Percentiles rank a stretch among this genome's conserved stretches.
Evolutionary conservation across 192 early-diverging fungal species (phyloP).

Genomic region (Phlyctochytrium arcticum): DNA sequence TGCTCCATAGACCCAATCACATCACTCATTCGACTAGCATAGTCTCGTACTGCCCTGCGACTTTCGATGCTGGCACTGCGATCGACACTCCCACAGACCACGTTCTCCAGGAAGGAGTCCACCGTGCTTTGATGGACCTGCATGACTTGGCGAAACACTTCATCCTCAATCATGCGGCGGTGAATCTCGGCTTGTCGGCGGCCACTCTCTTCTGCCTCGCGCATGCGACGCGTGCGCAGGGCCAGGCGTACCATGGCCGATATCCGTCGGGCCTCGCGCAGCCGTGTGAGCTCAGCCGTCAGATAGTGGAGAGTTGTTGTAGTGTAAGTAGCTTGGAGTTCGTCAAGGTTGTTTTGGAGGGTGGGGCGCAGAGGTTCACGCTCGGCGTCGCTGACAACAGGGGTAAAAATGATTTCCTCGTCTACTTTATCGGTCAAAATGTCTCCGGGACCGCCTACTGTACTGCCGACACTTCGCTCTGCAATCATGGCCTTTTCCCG

Average conservation of each 20-base stretch:
- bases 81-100: conserved; percentile 38
- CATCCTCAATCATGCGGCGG: conserved; percentile 45
- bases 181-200: conserved; percentile 44
- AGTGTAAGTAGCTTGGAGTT: conserved; percentile 4
- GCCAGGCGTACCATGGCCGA: conserved; percentile 56
- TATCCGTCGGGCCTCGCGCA: conserved; percentile 49
- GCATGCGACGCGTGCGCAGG: conserved; percentile 49
- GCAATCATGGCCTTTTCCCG: neutral
- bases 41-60: conserved; percentile 40
- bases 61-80: conserved; percentile 38
- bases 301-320: conserved; percentile 48
- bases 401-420: neutral
- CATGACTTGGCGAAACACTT: conserved; percentile 54
- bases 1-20: conserved; percentile 26
- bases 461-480: neutral
- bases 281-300: conserved; percentile 50
- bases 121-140: conserved; percentile 55
- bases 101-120: conserved; percentile 53
- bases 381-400: neutral
- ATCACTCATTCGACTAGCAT: conserved; percentile 32
- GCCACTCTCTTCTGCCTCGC: conserved; percentile 57
- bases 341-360: neutral
- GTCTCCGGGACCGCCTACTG: neutral
- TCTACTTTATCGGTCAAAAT: neutral
- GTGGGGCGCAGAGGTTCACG: neutral